Percentiles rank a stretch among this genome's conserved stretches.
These are phyloP conservation scores for Blastobotrys indianensis DNA, from an alignment of 1,139 yeast genomes.

Conservation along the genomic window DNA sequence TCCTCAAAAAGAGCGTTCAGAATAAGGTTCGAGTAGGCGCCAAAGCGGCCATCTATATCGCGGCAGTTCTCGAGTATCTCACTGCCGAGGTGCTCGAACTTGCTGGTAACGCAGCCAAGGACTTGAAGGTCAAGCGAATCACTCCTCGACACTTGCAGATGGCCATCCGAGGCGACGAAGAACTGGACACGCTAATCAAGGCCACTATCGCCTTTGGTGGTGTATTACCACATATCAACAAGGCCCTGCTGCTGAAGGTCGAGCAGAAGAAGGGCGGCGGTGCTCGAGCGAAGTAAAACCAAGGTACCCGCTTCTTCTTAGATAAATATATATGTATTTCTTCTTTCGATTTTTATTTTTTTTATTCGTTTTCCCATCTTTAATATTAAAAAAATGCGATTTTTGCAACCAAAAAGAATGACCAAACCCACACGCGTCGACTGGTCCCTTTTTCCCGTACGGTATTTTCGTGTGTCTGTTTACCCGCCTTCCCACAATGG, in stretches of 20 bases:
- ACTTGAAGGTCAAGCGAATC: slow-evolving; percentile 95
- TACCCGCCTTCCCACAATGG: no score
- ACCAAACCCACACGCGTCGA: no score
- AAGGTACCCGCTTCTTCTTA: slow-evolving; percentile 2
- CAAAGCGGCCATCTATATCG: slow-evolving; percentile 92
- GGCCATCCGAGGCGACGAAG: slow-evolving; percentile 99
- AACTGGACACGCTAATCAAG: slow-evolving; percentile 87
- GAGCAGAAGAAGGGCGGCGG: slow-evolving; percentile 62
- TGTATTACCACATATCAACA: slow-evolving; percentile 96
- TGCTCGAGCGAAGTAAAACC: neutral
- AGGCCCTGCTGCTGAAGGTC: slow-evolving; percentile 86
- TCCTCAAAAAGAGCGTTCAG: slow-evolving; percentile 85
- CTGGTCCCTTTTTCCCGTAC: no score
- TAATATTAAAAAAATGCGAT: no score
- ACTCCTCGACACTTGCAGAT: slow-evolving; percentile 98
- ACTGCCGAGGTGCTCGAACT: slow-evolving; percentile 98
- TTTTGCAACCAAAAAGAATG: no score
- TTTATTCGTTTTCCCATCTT: no score
- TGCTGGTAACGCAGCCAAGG: slow-evolving; percentile 99
- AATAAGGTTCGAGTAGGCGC: slow-evolving; percentile 95
- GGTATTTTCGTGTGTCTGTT: no score
- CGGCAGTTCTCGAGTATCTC: slow-evolving; percentile 94
- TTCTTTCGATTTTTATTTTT: no score
- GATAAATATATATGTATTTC: no score
- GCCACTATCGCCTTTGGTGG: slow-evolving; percentile 99